phyloP scores from a whole-genome alignment of 2,329 filamentous ascomycete species.

The Arthroderma uncinatum region DNA sequence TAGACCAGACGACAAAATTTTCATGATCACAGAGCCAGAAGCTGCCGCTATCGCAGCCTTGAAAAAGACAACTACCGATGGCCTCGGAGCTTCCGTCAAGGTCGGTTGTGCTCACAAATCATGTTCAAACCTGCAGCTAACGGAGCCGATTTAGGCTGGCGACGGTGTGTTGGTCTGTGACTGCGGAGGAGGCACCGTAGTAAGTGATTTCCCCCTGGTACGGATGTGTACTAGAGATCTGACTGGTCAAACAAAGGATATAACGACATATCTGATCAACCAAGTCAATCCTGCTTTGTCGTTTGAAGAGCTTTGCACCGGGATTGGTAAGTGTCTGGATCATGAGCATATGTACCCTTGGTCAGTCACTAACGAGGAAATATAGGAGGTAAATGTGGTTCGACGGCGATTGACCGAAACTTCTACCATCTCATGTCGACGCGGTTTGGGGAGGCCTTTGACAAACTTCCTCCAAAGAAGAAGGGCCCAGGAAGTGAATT shows the following conservation, averaged over 20 bases:
- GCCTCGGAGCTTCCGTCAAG: constrained; percentile 1
- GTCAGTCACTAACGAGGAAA: not conserved
- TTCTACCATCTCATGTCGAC: constrained; percentile 23
- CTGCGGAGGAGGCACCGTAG: not conserved
- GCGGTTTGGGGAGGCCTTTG: constrained; percentile 23
- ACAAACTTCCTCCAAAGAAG: constrained; percentile 16
- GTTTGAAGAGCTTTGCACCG: constrained; percentile 15
- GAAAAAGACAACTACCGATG: constrained; percentile 7
- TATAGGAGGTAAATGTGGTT: constrained; percentile 26
- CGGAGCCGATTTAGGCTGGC: not conserved
- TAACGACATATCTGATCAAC: not conserved
- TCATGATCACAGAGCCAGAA: constrained; percentile 17
- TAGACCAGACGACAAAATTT: constrained; percentile 12
- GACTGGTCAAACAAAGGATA: not conserved
- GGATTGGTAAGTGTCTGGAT: constrained; percentile 1
- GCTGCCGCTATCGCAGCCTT: constrained; percentile 9
- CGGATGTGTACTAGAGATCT: not conserved
- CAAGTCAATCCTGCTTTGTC: constrained; percentile 6
- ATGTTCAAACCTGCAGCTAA: not conserved
- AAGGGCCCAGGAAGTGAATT: constrained; percentile 24
- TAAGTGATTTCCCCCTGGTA: not conserved
- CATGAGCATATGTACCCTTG: too few species aligned
- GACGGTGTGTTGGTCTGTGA: not conserved
- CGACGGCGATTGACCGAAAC: constrained; percentile 25
- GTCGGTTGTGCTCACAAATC: not conserved